These are phyloP conservation scores for Leptodermis oblonga DNA, from an alignment of 257 asterid genomes.

Conservation along the genomic window DNA sequence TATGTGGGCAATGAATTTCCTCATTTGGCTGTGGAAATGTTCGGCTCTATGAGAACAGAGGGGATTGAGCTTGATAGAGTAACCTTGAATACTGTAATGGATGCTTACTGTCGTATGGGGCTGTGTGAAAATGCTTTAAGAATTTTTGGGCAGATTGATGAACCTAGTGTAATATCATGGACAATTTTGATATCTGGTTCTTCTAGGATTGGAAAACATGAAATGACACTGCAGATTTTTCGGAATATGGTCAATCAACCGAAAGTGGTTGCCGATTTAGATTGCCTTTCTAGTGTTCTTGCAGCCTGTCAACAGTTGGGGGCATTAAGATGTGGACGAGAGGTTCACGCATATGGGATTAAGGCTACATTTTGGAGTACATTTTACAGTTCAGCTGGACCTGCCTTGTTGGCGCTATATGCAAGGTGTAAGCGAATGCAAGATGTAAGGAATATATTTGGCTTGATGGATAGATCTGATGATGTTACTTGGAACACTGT, in stretches of 20 bases:
- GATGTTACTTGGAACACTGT: constrained; percentile 41
- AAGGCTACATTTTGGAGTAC: constrained; percentile 13
- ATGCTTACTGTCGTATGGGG: constrained; percentile 39
- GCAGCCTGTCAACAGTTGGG: constrained; percentile 29
- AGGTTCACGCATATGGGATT: constrained; percentile 42
- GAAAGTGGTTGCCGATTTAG: constrained; percentile 28
- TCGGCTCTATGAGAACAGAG: constrained; percentile 27
- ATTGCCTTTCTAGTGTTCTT: constrained; percentile 37
- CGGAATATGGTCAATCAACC: constrained; percentile 25
- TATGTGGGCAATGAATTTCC: constrained; percentile 30
- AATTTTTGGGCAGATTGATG: constrained; percentile 27
- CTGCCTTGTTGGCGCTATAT: constrained; percentile 35
- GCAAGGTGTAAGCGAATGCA: constrained; percentile 30
- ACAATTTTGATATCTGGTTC: constrained; percentile 40
- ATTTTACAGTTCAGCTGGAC: constrained; percentile 40
- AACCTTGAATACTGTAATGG: constrained; percentile 36
- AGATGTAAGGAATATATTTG: constrained; percentile 27
- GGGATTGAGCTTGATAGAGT: constrained; percentile 34
- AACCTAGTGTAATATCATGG: constrained; percentile 43
- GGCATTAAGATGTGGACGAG: constrained; percentile 28
- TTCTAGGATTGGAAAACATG: constrained; percentile 32
- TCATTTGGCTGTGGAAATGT: constrained; percentile 27
- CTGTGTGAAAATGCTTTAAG: constrained; percentile 35
- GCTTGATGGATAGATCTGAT: constrained; percentile 35
- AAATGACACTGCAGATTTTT: constrained; percentile 15